These are phyloP conservation scores for Warburgia ugandensis DNA, from an alignment of 164 flowering plant species.

Conservation along the genomic window DNA sequence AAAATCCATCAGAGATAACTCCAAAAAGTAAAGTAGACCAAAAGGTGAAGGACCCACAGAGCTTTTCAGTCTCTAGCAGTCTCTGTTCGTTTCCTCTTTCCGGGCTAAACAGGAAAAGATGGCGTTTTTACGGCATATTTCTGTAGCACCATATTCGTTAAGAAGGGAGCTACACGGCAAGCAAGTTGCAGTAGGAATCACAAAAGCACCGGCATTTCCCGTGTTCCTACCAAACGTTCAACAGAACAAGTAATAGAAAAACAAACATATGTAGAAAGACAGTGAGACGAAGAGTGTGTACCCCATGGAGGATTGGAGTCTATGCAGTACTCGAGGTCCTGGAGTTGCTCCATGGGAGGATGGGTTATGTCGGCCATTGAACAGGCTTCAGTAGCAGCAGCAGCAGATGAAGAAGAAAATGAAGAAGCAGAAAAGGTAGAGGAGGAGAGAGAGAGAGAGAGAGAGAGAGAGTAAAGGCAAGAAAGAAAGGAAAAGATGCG, in stretches of 20 bases:
- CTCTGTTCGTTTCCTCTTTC: background rate
- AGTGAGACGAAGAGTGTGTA: conserved; percentile 16
- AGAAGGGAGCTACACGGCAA: no score
- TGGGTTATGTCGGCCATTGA: conserved; percentile 72
- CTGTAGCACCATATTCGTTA: background rate
- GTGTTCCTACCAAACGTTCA: background rate
- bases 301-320: conserved; percentile 97
- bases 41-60: no score
- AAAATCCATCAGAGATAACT: no score
- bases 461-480: background rate
- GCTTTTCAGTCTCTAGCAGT: background rate
- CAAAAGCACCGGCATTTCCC: background rate
- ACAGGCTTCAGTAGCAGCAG: conserved; percentile 15
- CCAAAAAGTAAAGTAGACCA: no score
- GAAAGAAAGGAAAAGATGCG: conserved; percentile 3
- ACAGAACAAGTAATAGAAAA: conserved; percentile 7
- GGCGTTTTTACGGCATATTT: background rate
- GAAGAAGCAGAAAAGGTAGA: conserved; percentile 22
- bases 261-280: conserved; percentile 4
- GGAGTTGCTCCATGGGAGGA: conserved; percentile 92
- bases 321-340: conserved; percentile 89
- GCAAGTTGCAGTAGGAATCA: no score
- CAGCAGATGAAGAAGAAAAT: conserved; percentile 14
- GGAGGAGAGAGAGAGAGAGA: conserved; percentile 15
- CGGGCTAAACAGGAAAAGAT: background rate